Percentiles rank a stretch among this genome's conserved stretches.
Evolutionary conservation across 805 yeast genomes (phyloP).

Genomic region (Lipomyces chichibuensis): DNA sequence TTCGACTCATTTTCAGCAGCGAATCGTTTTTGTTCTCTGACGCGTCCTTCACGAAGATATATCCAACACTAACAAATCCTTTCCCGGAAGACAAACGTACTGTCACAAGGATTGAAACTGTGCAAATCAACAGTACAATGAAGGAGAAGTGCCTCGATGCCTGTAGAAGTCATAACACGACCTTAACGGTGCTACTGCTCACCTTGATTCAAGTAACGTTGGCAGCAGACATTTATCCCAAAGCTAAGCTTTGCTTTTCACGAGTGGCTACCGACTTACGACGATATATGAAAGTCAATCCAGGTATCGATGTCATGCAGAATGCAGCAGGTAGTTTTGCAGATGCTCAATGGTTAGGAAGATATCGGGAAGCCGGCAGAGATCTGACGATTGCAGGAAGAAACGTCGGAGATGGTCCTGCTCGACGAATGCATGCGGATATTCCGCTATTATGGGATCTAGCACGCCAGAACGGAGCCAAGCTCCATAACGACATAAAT

Average conservation of each 20-base stretch:
- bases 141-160: conserved; percentile 2
- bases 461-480: neutral
- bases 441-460: neutral
- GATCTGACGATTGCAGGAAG: too few species aligned
- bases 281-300: neutral
- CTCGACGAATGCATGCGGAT: too few species aligned
- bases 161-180: conserved; percentile 3
- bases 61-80: neutral
- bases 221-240: conserved; percentile 1
- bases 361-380: too few species aligned
- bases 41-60: neutral
- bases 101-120: neutral
- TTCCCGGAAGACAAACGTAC: neutral
- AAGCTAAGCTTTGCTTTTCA: neutral
- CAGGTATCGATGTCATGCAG: neutral
- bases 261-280: neutral
- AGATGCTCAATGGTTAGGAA: neutral
- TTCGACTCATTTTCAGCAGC: neutral
- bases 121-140: neutral
- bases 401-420: too few species aligned
- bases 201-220: conserved; percentile 3
- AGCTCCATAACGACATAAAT: neutral
- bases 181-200: neutral
- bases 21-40: neutral
- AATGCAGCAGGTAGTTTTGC: neutral